These are phyloP conservation scores for Lonicera japonica DNA, from an alignment of 129 eudicot species.

Conservation along the genomic window DNA sequence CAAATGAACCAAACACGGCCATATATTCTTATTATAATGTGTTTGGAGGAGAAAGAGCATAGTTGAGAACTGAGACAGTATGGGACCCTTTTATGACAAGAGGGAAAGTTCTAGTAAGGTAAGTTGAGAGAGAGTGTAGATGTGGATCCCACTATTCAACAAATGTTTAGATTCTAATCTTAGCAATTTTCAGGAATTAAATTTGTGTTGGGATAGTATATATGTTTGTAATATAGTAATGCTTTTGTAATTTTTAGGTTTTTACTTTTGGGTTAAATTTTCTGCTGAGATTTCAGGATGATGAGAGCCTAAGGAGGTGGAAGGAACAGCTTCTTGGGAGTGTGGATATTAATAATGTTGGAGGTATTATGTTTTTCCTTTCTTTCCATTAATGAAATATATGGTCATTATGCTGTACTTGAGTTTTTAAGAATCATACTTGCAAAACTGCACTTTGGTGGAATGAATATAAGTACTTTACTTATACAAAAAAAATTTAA, in stretches of 20 bases:
- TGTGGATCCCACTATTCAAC: too few species aligned
- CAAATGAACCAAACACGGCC: too few species aligned
- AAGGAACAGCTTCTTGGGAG: conserved; percentile 73
- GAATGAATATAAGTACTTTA: neutral
- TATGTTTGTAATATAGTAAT: neutral
- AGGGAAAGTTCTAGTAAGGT: too few species aligned
- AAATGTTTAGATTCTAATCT: too few species aligned
- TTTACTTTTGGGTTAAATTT: neutral
- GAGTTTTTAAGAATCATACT: too few species aligned
- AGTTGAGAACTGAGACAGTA: too few species aligned
- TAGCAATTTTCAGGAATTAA: too few species aligned
- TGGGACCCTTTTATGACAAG: too few species aligned
- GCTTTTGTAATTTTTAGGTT: conserved; percentile 2
- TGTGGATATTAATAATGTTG: conserved; percentile 59
- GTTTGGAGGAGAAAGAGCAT: too few species aligned
- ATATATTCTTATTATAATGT: too few species aligned
- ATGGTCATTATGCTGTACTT: neutral
- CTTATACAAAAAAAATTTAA: neutral
- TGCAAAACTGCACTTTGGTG: too few species aligned
- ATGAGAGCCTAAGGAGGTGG: conserved; percentile 76
- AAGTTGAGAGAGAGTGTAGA: too few species aligned
- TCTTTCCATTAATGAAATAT: neutral
- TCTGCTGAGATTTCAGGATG: conserved; percentile 38
- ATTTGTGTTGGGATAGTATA: neutral
- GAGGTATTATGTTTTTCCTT: conserved; percentile 36